phyloP scores from a whole-genome alignment of 176 grass and related monocot genomes.

The Aechmea fasciata region DNA sequence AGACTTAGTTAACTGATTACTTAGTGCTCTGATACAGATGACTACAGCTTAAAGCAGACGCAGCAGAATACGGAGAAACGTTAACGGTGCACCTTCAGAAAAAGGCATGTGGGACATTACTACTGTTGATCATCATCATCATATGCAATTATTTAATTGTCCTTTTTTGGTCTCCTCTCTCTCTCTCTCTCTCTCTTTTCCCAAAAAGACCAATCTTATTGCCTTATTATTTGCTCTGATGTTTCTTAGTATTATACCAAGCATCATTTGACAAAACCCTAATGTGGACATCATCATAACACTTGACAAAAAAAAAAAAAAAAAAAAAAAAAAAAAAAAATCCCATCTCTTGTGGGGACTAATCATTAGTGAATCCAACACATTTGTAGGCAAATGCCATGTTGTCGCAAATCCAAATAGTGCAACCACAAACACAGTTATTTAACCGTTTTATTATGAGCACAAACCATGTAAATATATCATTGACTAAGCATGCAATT shows the following conservation, averaged over 20 bases:
- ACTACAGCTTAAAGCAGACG: too few species aligned
- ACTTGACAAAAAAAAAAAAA: background rate
- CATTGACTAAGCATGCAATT: too few species aligned
- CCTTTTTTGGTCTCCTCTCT: background rate
- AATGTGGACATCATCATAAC: background rate
- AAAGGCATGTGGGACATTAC: too few species aligned
- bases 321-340: background rate
- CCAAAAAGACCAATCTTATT: background rate
- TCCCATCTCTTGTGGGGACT: background rate
- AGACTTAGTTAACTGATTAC: too few species aligned
- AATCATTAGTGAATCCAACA: background rate
- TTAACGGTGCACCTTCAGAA: too few species aligned
- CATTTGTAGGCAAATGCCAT: background rate
- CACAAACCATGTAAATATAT: too few species aligned
- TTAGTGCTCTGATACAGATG: too few species aligned
- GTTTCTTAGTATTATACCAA: background rate
- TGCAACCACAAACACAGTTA: too few species aligned
- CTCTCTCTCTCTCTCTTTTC: background rate
- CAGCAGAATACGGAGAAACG: too few species aligned
- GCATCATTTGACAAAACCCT: too few species aligned
- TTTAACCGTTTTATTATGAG: too few species aligned
- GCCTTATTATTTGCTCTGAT: background rate
- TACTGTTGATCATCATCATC: background rate
- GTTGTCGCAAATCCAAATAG: too few species aligned
- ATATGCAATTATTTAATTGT: background rate